phyloP scores from a whole-genome alignment of 768 basidiomycete genomes.

The Tulasnella sp. region DNA sequence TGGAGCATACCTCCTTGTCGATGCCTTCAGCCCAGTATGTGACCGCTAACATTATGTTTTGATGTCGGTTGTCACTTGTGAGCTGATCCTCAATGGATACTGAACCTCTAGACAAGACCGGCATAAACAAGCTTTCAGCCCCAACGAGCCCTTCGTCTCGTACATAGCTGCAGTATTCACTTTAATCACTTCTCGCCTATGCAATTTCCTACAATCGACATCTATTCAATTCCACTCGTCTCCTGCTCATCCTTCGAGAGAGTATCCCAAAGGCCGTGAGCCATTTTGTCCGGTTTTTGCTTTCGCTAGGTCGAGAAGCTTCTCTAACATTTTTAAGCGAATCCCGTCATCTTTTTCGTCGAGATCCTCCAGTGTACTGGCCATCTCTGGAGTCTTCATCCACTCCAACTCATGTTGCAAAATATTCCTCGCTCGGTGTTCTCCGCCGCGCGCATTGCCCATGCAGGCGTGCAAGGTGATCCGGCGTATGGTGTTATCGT shows the following conservation, averaged over 20 bases:
- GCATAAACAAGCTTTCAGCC: too few relatives aligned
- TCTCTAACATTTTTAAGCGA: slow-evolving; percentile 42
- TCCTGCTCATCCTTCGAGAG: slow-evolving; percentile 29
- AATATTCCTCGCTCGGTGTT: slow-evolving; percentile 53
- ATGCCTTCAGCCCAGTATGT: not conserved
- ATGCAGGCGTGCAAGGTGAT: slow-evolving; percentile 62
- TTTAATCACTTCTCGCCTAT: too few relatives aligned
- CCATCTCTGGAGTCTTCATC: slow-evolving; percentile 37
- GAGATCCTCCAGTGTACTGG: slow-evolving; percentile 32
- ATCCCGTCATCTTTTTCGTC: slow-evolving; percentile 34
- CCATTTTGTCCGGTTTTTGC: slow-evolving; percentile 25
- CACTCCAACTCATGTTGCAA: slow-evolving; percentile 63
- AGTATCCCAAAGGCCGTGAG: slow-evolving; percentile 35
- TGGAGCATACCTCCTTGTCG: not conserved
- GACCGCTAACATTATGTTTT: too few relatives aligned
- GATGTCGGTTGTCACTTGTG: too few relatives aligned
- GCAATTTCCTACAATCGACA: too few relatives aligned
- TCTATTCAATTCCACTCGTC: not conserved
- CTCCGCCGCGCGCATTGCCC: slow-evolving; percentile 51
- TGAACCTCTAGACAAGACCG: not conserved
- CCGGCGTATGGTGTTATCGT: slow-evolving; percentile 37
- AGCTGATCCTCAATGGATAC: not conserved
- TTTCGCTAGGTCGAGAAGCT: slow-evolving; percentile 42
- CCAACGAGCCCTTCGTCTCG: too few relatives aligned
- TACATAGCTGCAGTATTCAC: too few relatives aligned